phyloP scores from a whole-genome alignment of 352 stramenopile genomes.

The Phytophthora pistaciae region DNA sequence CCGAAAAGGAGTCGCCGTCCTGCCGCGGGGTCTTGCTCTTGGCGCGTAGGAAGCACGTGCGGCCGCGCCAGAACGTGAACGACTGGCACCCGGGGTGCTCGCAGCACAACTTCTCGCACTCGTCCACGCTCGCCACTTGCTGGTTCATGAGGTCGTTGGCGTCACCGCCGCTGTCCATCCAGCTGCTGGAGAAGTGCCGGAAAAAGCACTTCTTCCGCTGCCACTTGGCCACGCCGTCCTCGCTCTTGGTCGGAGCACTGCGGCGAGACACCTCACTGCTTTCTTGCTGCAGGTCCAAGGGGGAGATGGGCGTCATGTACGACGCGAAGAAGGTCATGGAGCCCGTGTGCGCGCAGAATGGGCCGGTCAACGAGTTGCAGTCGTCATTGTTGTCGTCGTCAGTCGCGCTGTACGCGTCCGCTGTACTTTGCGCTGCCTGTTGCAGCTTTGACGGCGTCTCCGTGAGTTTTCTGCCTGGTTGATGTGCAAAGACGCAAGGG shows the following conservation, averaged over 20 bases:
- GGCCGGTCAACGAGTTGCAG: constrained; percentile 74
- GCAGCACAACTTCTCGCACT: constrained; percentile 76
- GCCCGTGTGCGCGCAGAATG: constrained; percentile 62
- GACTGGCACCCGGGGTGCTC: constrained; percentile 64
- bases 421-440: not conserved
- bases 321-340: constrained; percentile 44
- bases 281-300: constrained; percentile 32
- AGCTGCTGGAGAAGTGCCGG: constrained; percentile 64
- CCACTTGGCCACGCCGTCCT: constrained; percentile 8
- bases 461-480: not conserved
- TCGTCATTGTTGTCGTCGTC: constrained; percentile 10
- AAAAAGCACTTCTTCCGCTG: constrained; percentile 69
- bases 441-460: not conserved
- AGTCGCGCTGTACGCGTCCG: not conserved
- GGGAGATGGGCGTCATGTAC: constrained; percentile 74
- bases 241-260: constrained; percentile 1
- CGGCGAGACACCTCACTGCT: constrained; percentile 14
- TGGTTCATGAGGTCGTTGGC: constrained; percentile 72
- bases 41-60: constrained; percentile 77
- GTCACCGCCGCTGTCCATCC: constrained; percentile 77
- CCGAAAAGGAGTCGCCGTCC: constrained; percentile 71
- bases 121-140: constrained; percentile 59
- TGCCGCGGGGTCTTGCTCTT: constrained; percentile 45
- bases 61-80: constrained; percentile 76
- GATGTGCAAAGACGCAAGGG: not conserved